phyloP scores from a whole-genome alignment of 2,329 filamentous ascomycete genomes.

The Metarhizium brunneum region DNA sequence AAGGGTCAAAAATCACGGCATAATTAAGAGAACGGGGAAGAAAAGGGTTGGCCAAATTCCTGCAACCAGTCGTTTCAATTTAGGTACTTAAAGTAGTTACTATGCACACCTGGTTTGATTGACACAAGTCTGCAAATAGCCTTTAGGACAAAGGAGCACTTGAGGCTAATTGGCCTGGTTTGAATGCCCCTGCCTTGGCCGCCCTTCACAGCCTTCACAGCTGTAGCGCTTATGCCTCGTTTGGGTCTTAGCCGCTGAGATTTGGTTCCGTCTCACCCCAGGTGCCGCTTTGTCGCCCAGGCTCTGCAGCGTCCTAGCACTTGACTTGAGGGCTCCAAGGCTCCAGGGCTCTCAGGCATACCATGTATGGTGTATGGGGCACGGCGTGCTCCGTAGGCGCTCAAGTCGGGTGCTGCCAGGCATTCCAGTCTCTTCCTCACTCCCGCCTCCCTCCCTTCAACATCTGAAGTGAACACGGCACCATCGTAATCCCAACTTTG shows the following conservation, averaged over 20 bases:
- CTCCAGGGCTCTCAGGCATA: background rate
- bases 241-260: conserved; percentile 4
- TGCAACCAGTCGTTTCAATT: background rate
- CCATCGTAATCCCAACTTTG: background rate
- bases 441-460: conserved; percentile 4
- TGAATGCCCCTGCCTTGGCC: background rate
- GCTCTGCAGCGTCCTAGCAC: no score
- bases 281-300: background rate
- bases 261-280: conserved; percentile 3
- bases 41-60: no score
- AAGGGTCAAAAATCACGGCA: no score
- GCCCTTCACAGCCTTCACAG: no score
- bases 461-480: background rate
- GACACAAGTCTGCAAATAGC: no score
- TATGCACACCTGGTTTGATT: background rate
- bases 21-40: no score
- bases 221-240: background rate
- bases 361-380: no score
- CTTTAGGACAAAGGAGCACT: no score
- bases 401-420: background rate
- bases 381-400: no score
- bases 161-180: background rate
- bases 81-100: background rate
- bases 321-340: background rate
- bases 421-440: background rate